Conservation (phyloP, 176 grass and related monocot species). For the Triticum turgidum region DNA sequence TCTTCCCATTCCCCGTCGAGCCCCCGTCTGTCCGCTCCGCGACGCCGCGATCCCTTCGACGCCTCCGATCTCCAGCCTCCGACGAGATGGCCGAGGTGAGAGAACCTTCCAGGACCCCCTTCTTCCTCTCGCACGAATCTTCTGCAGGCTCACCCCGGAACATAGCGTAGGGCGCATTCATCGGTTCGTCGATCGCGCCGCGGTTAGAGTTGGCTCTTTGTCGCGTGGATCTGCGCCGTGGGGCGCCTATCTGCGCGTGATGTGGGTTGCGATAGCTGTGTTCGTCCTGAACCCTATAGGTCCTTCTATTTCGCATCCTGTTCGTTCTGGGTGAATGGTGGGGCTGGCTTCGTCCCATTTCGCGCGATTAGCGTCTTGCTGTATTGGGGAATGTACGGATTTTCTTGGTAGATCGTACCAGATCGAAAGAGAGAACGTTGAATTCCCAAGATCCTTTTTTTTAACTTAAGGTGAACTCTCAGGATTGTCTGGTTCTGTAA, state of each 20-base stretch:
- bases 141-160: not conserved
- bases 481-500: not conserved
- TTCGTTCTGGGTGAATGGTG: not conserved
- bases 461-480: not conserved
- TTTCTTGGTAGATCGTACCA: not conserved
- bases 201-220: not conserved
- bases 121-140: not conserved
- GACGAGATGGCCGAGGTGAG: conserved; percentile 44
- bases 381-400: not conserved
- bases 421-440: not conserved
- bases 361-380: not conserved
- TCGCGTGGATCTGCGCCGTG: not conserved
- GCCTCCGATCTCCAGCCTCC: not conserved
- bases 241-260: not conserved
- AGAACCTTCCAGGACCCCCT: not conserved
- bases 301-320: not conserved
- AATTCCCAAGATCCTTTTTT: not conserved
- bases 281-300: not conserved
- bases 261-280: not conserved
- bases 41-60: conserved; percentile 22
- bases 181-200: conserved; percentile 10
- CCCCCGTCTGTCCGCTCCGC: not conserved
- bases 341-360: not conserved
- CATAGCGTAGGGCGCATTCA: not conserved
- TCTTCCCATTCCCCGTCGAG: not conserved